phyloP scores from a whole-genome alignment of 1,139 yeast species.

The Hyphopichia pseudoburtonii region DNA sequence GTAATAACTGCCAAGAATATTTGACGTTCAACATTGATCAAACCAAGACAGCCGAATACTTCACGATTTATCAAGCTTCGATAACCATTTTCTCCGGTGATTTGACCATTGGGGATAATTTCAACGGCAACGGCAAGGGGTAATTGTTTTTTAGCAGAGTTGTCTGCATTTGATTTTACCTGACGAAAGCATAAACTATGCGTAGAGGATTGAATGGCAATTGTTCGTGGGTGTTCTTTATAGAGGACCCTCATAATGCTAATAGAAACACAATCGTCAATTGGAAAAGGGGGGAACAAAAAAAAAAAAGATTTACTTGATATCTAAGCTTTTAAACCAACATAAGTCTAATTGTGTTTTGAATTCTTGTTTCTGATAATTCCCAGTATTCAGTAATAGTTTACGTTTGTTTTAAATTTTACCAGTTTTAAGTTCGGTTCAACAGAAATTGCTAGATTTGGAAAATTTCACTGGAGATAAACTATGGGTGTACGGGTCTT shows the following conservation, averaged over 20 bases:
- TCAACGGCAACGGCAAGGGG: constrained; percentile 54
- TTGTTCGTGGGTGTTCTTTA: constrained; percentile 50
- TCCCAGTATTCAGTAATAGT: too few species aligned
- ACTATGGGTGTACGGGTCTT: too few species aligned
- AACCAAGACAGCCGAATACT: constrained; percentile 80
- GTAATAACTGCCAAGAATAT: constrained; percentile 80
- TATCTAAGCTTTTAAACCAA: too few species aligned
- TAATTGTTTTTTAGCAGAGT: constrained; percentile 9
- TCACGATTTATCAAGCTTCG: constrained; percentile 54
- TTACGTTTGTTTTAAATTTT: too few species aligned
- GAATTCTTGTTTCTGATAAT: too few species aligned
- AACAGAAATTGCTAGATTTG: too few species aligned
- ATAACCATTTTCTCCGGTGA: constrained; percentile 43
- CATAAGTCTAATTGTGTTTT: too few species aligned
- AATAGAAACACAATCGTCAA: too few species aligned
- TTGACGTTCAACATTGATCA: constrained; percentile 66
- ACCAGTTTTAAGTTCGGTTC: too few species aligned
- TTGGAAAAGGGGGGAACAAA: too few species aligned
- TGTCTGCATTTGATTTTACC: constrained; percentile 8
- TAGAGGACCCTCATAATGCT: constrained; percentile 59
- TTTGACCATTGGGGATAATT: constrained; percentile 39
- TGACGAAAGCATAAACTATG: constrained; percentile 52
- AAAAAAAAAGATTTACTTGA: too few species aligned
- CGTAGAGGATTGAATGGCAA: constrained; percentile 52
- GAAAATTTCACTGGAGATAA: too few species aligned